Evolutionary conservation across 2,329 filamentous ascomycete genomes (phyloP), one percentile per base, ranked within the genome.

Genomic region (Podosphaera fusca): DNA sequence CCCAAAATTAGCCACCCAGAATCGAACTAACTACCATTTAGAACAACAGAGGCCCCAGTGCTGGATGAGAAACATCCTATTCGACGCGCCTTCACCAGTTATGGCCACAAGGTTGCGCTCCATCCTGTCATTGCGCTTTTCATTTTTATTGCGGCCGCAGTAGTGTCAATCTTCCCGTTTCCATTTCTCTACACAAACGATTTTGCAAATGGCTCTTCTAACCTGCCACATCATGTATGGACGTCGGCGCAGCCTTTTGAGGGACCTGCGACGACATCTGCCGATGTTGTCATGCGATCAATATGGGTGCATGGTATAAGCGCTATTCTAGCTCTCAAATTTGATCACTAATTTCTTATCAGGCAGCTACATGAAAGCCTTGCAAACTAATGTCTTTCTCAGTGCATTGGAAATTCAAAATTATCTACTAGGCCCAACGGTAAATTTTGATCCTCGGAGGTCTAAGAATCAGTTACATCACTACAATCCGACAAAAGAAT

Each of bases 271-370:
- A 65, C 70, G 33, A 71, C 73, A 50, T 70, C 73, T 56, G 76
- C 82, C 3, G 84, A 90, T 67, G 80, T 90, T n/a, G 79, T 85
- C 57, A 84, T 90, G 79, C 82, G 84, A 62, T 85, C 85, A 58
- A 77, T 87, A 57, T 90, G 85, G 85, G 76, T 90, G 14, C 84
- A 89, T 65, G 84, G 84, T 60, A 64, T 34, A 63, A 46, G 34
- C 30, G 12, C 4, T 29, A 8, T n/a, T 55, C 1, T 31, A 4
- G 34, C 30, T 14, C 10, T 21, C 10, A 52, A 38, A 29, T 29
- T 31, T 34, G 12, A 33, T 34, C 14, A 34, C 8, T 51, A 56
- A 59, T 65, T 55, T 64, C 56, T 4, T 8, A 6, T 31, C 54
- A 68, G 66, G 67, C 5, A 82, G 78, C 67, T 88, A 88, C 65